A percentile compares a stretch with the other conserved stretches of the same genome.
These are phyloP conservation scores for Hirschfeldia incana DNA, from an alignment of 345 rosid genomes.

Conservation along the genomic window DNA sequence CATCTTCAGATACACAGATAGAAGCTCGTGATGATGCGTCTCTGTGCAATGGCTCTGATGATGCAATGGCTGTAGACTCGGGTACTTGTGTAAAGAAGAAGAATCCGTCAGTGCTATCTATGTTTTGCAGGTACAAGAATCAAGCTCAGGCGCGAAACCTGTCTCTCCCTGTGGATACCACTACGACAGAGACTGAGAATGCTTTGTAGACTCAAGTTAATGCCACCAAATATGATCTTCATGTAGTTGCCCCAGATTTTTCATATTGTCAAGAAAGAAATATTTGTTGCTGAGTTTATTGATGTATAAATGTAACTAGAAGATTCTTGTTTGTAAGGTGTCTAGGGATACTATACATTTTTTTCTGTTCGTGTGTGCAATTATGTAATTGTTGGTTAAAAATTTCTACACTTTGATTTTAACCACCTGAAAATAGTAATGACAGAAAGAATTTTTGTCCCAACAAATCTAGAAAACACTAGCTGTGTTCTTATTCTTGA, in stretches of 20 bases:
- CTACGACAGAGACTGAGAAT: background rate
- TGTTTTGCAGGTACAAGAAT: conserved; percentile 58
- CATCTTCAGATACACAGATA: conserved; percentile 10
- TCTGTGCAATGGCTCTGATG: background rate
- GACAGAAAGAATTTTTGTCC: background rate
- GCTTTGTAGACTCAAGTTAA: background rate
- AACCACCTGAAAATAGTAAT: background rate
- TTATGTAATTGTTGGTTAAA: background rate
- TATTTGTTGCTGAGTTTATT: background rate
- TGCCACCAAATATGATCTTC: conserved; percentile 3
- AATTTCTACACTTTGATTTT: background rate
- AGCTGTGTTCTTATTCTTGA: background rate
- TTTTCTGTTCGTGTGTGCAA: background rate
- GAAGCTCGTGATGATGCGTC: conserved; percentile 4
- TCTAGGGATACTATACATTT: background rate
- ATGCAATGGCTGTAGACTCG: conserved; percentile 30
- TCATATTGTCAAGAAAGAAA: background rate
- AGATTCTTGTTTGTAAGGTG: conserved; percentile 14
- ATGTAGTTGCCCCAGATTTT: background rate
- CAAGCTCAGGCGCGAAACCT: conserved; percentile 24
- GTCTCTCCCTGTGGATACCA: background rate
- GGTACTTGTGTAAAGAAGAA: conserved; percentile 21
- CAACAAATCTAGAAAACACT: background rate
- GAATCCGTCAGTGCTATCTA: conserved; percentile 43
- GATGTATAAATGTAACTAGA: conserved; percentile 3